phyloP scores from a whole-genome alignment of 148 eudicot genomes.

The Limonium bicolor region DNA sequence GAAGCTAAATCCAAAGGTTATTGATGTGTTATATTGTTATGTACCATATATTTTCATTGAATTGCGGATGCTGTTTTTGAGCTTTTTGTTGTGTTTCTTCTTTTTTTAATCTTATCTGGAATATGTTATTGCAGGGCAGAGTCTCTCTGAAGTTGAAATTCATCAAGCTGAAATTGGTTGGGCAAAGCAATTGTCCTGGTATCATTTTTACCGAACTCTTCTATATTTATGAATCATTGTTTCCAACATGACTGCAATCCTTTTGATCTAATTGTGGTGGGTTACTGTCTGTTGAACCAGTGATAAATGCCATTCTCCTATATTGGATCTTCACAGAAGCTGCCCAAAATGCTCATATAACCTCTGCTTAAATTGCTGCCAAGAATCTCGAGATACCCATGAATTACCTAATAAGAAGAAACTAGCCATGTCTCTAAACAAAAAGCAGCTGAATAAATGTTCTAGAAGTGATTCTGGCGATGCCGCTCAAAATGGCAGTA shows the following conservation, averaged over 20 bases:
- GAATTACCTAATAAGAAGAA: slow-evolving; percentile 8
- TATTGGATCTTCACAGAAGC: slow-evolving; percentile 76
- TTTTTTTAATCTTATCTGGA: too few relatives aligned
- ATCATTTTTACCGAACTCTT: slow-evolving; percentile 10
- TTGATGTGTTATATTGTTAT: too few relatives aligned
- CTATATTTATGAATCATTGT: too few relatives aligned
- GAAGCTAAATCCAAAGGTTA: slow-evolving; percentile 70
- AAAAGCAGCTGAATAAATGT: neutral
- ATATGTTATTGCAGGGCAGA: slow-evolving; percentile 30
- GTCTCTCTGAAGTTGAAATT: slow-evolving; percentile 38
- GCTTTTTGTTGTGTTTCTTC: too few relatives aligned
- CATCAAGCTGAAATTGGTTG: slow-evolving; percentile 36
- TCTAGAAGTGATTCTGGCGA: neutral
- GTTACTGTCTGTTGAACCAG: too few relatives aligned
- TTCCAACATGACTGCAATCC: too few relatives aligned
- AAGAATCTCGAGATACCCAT: slow-evolving; percentile 20
- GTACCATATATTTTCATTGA: too few relatives aligned
- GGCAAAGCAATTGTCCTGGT: slow-evolving; percentile 45
- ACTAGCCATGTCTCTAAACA: slow-evolving; percentile 11
- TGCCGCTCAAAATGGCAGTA: slow-evolving; percentile 18
- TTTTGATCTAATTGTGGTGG: too few relatives aligned
- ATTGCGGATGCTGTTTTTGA: too few relatives aligned
- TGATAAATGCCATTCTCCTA: slow-evolving; percentile 56
- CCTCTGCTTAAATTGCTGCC: slow-evolving; percentile 74
- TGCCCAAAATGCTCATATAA: slow-evolving; percentile 71